A percentile compares a stretch with the other conserved stretches of the same genome.
Evolutionary conservation across 495 filamentous ascomycete genomes (phyloP).

Genomic region (Ascodesmis nigricans): DNA sequence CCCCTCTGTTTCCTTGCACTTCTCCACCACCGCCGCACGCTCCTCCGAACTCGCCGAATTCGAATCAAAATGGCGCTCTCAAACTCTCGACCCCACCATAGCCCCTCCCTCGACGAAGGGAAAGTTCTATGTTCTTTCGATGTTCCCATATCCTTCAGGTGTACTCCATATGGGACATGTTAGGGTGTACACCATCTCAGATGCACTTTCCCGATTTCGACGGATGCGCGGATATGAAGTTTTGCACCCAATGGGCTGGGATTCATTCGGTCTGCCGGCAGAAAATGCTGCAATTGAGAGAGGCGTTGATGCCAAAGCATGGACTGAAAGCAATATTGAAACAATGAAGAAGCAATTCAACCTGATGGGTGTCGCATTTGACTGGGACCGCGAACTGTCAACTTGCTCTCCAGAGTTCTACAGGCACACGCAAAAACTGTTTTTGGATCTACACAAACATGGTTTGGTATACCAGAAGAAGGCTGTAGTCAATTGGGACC

Average conservation of each 20-base stretch:
- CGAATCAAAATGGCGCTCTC: conserved; percentile 48
- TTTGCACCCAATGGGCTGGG: conserved; percentile 79
- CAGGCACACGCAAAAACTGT: conserved; percentile 69
- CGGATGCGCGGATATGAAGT: conserved; percentile 56
- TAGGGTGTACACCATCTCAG: conserved; percentile 75
- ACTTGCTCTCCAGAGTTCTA: conserved; percentile 72
- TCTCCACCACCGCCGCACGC: background rate
- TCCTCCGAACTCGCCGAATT: conserved; percentile 34
- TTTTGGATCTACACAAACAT: conserved; percentile 47
- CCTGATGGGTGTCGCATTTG: conserved; percentile 54
- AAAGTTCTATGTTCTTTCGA: conserved; percentile 60
- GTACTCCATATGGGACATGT: conserved; percentile 77
- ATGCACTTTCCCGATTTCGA: conserved; percentile 58
- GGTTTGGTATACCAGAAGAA: conserved; percentile 59
- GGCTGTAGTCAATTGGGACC: conserved; percentile 73
- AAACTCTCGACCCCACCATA: conserved; percentile 9
- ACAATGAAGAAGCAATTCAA: conserved; percentile 65
- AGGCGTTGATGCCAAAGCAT: conserved; percentile 51
- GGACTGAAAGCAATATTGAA: conserved; percentile 59
- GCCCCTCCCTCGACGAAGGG: conserved; percentile 9
- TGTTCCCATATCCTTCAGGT: conserved; percentile 87
- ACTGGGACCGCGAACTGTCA: conserved; percentile 62
- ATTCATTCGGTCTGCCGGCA: conserved; percentile 74
- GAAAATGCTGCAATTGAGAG: conserved; percentile 88
- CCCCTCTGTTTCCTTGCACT: background rate